Conservation (phyloP, 352 stramenopile species). For the Phytophthora citricola region DNA sequence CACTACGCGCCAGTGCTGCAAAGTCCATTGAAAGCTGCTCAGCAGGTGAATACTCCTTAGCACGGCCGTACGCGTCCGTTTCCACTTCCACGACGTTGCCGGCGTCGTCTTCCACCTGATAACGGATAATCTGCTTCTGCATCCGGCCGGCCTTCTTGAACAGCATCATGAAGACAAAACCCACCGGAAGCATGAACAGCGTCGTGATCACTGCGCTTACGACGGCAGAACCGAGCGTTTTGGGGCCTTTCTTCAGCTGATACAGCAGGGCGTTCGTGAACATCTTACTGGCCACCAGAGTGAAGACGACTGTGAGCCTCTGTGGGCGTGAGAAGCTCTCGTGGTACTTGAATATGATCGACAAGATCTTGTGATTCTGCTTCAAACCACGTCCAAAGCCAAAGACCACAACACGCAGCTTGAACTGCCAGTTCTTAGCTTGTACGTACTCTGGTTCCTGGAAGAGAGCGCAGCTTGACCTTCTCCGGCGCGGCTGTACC, state of each 20-base stretch:
- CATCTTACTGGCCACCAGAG: constrained; percentile 74
- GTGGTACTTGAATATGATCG: constrained; percentile 78
- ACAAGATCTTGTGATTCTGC: constrained; percentile 72
- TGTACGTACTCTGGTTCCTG: constrained; percentile 66
- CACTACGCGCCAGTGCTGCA: constrained; percentile 49
- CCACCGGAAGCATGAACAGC: constrained; percentile 69
- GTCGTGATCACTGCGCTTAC: constrained; percentile 66
- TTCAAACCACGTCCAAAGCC: constrained; percentile 64
- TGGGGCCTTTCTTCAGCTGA: constrained; percentile 50
- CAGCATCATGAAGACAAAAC: constrained; percentile 70
- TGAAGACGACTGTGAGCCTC: constrained; percentile 74
- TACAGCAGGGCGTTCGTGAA: constrained; percentile 77
- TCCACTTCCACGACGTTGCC: constrained; percentile 69
- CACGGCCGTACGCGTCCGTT: constrained; percentile 69
- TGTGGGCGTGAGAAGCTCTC: constrained; percentile 71
- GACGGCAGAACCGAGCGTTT: constrained; percentile 55
- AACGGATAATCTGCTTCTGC: constrained; percentile 70
- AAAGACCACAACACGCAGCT: constrained; percentile 41
- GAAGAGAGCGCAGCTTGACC: constrained; percentile 69
- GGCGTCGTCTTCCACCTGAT: constrained; percentile 65
- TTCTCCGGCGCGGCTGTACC: constrained; percentile 44
- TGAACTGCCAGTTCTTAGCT: constrained; percentile 53
- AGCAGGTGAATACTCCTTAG: constrained; percentile 50
- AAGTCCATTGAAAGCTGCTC: constrained; percentile 68
- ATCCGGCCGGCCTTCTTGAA: constrained; percentile 73